Evolutionary conservation across 345 rosid genomes (phyloP).

Genomic region (Hypericum androsaemum): DNA sequence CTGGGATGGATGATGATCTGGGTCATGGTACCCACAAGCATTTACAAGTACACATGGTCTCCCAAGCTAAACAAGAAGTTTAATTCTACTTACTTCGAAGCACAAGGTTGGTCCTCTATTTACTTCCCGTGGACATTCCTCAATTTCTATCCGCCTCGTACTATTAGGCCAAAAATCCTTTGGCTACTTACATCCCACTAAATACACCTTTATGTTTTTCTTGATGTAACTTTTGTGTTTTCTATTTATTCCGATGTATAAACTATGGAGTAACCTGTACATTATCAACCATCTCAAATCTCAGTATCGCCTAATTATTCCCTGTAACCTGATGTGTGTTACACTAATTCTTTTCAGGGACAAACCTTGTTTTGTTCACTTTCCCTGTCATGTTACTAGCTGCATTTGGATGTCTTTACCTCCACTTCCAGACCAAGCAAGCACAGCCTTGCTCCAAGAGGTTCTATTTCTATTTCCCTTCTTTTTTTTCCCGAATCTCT

Average conservation of each 20-base stretch:
- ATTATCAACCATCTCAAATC: too few species aligned
- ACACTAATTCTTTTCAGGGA: not conserved
- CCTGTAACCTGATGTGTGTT: too few species aligned
- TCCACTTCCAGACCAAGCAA: conserved; percentile 1
- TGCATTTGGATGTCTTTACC: not conserved
- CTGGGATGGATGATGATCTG: conserved; percentile 46
- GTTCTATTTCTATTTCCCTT: too few species aligned
- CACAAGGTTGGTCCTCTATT: conserved; percentile 31
- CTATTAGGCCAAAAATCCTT: too few species aligned
- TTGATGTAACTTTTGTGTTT: not conserved
- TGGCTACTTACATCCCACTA: not conserved
- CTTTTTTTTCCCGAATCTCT: too few species aligned
- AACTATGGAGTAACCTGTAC: too few species aligned
- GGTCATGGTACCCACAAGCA: conserved; percentile 42
- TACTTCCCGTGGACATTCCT: too few species aligned
- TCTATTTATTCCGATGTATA: not conserved
- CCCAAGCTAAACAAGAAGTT: conserved; percentile 29
- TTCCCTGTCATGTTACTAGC: conserved; percentile 1
- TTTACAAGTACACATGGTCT: conserved; percentile 29
- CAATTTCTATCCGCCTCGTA: too few species aligned
- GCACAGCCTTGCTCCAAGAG: not conserved
- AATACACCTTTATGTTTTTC: not conserved
- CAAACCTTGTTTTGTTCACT: not conserved
- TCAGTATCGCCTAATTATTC: too few species aligned
- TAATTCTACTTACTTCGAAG: conserved; percentile 43